These are phyloP conservation scores for Jatropha curcas DNA, from an alignment of 345 rosid species.

Conservation along the genomic window DNA sequence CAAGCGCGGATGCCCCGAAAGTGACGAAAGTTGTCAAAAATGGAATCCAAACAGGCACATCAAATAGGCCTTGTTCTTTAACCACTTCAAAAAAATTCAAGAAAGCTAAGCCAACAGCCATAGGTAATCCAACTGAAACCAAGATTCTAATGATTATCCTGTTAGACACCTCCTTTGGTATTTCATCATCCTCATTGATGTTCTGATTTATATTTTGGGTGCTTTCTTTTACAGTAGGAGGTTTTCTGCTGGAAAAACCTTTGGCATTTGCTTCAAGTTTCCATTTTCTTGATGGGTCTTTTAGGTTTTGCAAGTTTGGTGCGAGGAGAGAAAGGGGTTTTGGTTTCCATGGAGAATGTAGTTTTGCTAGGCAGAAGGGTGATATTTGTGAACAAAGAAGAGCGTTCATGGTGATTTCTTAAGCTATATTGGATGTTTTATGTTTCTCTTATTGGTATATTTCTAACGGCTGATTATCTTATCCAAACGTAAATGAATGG, in stretches of 20 bases:
- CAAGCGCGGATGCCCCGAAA: conserved; percentile 62
- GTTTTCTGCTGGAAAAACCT: conserved; percentile 35
- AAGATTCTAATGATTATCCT: conserved; percentile 50
- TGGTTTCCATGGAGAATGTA: conserved; percentile 15
- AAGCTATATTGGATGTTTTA: background rate
- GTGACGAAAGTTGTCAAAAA: conserved; percentile 50
- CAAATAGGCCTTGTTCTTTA: conserved; percentile 50
- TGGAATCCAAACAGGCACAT: conserved; percentile 67
- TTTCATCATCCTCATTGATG: conserved; percentile 35
- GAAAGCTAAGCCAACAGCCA: conserved; percentile 42
- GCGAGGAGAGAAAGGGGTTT: conserved; percentile 14
- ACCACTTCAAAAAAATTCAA: conserved; percentile 36
- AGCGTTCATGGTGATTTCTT: conserved; percentile 38
- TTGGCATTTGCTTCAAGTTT: conserved; percentile 46
- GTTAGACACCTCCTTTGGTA: conserved; percentile 53
- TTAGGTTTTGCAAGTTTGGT: conserved; percentile 9
- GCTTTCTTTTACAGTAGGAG: conserved; percentile 14
- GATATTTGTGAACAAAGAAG: conserved; percentile 35
- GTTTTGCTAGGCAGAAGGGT: conserved; percentile 25
- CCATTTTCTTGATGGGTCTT: conserved; percentile 19
- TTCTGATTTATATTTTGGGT: conserved; percentile 14
- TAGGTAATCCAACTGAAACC: conserved; percentile 48
- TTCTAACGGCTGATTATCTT: background rate
- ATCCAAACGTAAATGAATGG: conserved; percentile 17
- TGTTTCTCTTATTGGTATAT: too few species aligned